These are phyloP conservation scores for Collybia sp. DNA, from an alignment of 768 basidiomycete species.

Conservation along the genomic window DNA sequence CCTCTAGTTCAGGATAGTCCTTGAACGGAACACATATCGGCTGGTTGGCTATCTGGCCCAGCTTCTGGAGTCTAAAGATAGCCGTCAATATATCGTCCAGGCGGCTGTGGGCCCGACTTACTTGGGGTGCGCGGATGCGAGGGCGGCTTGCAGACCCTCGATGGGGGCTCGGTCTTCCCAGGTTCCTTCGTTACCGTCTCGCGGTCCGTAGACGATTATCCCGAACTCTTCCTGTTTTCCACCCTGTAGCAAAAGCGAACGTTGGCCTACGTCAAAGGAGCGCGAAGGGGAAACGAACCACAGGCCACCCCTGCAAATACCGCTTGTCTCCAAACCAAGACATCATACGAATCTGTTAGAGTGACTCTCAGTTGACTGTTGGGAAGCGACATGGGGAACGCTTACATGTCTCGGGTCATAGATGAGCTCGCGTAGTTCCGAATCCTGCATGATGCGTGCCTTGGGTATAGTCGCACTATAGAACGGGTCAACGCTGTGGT, in stretches of 20 bases:
- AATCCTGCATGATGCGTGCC: conserved; percentile 33
- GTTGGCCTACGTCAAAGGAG: neutral
- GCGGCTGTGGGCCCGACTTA: conserved; percentile 11
- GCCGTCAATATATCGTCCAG: neutral
- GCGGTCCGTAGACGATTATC: conserved; percentile 23
- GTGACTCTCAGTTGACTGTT: conserved; percentile 1
- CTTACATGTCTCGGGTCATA: conserved; percentile 20
- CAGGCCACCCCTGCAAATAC: conserved; percentile 23
- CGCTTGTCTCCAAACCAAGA: conserved; percentile 30
- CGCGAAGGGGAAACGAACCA: conserved; percentile 15
- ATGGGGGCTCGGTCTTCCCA: conserved; percentile 25
- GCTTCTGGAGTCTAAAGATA: conserved; percentile 25
- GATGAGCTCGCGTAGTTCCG: conserved; percentile 25
- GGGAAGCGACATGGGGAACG: neutral
- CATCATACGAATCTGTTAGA: conserved; percentile 20
- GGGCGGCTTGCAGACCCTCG: conserved; percentile 20
- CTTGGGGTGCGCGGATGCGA: conserved; percentile 32
- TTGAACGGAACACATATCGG: conserved; percentile 32
- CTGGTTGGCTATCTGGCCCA: conserved; percentile 28
- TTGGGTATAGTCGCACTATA: conserved; percentile 36
- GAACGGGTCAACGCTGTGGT: neutral
- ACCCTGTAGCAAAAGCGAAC: conserved; percentile 24
- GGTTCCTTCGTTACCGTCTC: conserved; percentile 20
- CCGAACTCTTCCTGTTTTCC: conserved; percentile 23
- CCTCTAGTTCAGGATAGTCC: conserved; percentile 35